Percentiles rank a stretch among this genome's conserved stretches.
phyloP scores from a whole-genome alignment of 2,329 filamentous ascomycete species.

The Colletotrichum sp. region DNA sequence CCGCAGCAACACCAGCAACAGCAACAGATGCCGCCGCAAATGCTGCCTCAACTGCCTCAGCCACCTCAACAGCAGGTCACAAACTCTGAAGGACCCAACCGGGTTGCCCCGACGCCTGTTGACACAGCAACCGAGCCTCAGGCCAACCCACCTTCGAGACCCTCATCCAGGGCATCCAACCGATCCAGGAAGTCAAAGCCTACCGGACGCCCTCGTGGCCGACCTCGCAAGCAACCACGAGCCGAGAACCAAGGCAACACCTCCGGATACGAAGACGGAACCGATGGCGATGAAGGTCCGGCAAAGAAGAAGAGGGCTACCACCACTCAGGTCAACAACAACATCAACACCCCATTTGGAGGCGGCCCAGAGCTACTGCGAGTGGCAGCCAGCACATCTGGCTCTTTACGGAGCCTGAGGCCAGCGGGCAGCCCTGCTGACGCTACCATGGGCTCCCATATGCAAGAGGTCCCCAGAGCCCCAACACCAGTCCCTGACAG shows the following conservation, averaged over 20 bases:
- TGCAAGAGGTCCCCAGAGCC: constrained; percentile 75
- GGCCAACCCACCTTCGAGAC: constrained; percentile 54
- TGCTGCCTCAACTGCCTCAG: constrained; percentile 3
- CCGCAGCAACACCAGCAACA: neutral
- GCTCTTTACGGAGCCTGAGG: constrained; percentile 83
- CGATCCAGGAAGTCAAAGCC: constrained; percentile 42
- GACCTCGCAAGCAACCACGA: constrained; percentile 57
- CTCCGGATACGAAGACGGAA: constrained; percentile 73
- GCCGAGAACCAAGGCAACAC: constrained; percentile 63
- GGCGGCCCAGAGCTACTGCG: constrained; percentile 78
- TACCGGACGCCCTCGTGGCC: constrained; percentile 60
- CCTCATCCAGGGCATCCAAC: constrained; percentile 64
- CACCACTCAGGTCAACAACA: constrained; percentile 73
- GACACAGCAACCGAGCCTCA: constrained; percentile 29
- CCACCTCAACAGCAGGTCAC: constrained; percentile 6
- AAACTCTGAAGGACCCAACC: constrained; percentile 32
- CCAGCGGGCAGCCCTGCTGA: constrained; percentile 65
- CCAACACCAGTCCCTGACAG: constrained; percentile 74
- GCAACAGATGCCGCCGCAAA: constrained; percentile 18
- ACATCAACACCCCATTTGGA: constrained; percentile 74
- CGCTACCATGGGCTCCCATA: constrained; percentile 50
- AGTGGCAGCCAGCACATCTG: constrained; percentile 89
- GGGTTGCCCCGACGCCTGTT: constrained; percentile 36
- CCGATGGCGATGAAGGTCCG: constrained; percentile 61
- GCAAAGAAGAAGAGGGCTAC: constrained; percentile 78